These are phyloP conservation scores for Aspergillus cristatus DNA, from an alignment of 495 filamentous ascomycete genomes.

Conservation along the genomic window DNA sequence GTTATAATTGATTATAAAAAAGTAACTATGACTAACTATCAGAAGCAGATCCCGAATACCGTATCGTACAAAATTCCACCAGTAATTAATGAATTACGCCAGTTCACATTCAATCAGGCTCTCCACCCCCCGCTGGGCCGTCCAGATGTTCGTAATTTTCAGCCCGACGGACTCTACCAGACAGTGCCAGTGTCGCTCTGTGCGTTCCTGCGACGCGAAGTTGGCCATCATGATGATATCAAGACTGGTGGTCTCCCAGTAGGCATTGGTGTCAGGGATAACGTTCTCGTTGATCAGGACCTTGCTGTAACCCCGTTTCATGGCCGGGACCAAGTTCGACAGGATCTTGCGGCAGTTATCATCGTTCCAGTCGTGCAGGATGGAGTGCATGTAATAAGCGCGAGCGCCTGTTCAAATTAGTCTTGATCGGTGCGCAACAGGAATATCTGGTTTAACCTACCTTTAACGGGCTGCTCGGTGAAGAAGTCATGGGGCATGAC, in stretches of 20 bases:
- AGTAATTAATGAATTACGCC: conserved; percentile 3
- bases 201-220: conserved; percentile 25
- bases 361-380: conserved; percentile 34
- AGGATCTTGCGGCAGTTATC: conserved; percentile 26
- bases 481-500: conserved; percentile 42
- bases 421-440: background rate
- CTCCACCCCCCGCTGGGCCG: conserved; percentile 20
- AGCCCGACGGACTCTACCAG: conserved; percentile 28
- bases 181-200: conserved; percentile 22
- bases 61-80: no score
- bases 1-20: no score
- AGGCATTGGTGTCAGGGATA: conserved; percentile 24
- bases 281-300: conserved; percentile 40
- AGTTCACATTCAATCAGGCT: conserved; percentile 33
- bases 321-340: conserved; percentile 20
- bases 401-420: conserved; percentile 17
- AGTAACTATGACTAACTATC: no score
- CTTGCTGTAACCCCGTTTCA: conserved; percentile 34
- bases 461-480: conserved; percentile 30
- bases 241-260: conserved; percentile 27
- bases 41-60: no score
- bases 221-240: conserved; percentile 31
- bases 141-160: conserved; percentile 30
- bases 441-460: conserved; percentile 28
- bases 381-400: conserved; percentile 22